These are phyloP conservation scores for Vitis hybrid DNA, from an alignment of 177 flowering plant genomes.

Conservation along the genomic window DNA sequence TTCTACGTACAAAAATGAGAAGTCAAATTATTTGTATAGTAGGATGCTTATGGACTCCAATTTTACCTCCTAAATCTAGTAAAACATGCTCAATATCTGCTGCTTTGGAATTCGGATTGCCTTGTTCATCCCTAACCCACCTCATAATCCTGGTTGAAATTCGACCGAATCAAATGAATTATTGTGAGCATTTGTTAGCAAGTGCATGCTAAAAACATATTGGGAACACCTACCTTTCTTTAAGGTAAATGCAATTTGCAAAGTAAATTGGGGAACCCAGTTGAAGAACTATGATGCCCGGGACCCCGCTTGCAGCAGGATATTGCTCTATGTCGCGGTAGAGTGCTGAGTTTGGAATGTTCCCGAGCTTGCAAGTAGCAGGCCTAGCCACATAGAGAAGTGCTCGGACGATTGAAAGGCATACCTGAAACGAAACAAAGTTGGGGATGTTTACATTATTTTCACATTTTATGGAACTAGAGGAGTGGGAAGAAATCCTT, in stretches of 20 bases:
- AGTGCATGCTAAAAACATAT: not conserved
- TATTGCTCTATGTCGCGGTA: conserved; percentile 74
- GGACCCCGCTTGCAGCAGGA: conserved; percentile 36
- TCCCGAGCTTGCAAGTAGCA: conserved; percentile 56
- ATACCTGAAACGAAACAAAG: conserved; percentile 46
- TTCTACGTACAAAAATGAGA: too few species aligned
- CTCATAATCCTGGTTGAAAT: conserved; percentile 49
- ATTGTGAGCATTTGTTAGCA: not conserved
- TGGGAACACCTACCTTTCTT: conserved; percentile 54
- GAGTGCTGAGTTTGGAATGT: conserved; percentile 39
- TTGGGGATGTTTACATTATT: not conserved
- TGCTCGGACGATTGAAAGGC: conserved; percentile 54
- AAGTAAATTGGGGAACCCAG: conserved; percentile 82
- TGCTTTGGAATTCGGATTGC: conserved; percentile 7
- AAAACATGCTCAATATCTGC: conserved; percentile 47
- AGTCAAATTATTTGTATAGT: too few species aligned
- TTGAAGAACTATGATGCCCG: conserved; percentile 56
- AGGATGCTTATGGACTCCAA: not conserved
- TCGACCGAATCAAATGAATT: not conserved
- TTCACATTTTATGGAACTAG: too few species aligned
- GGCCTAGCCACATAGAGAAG: conserved; percentile 81
- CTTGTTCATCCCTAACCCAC: conserved; percentile 58
- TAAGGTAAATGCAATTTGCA: conserved; percentile 57
- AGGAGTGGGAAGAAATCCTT: conserved; percentile 7
- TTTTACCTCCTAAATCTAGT: conserved; percentile 72